These are phyloP conservation scores for Talaromyces ruber DNA, from an alignment of 495 filamentous ascomycete species.

Conservation along the genomic window DNA sequence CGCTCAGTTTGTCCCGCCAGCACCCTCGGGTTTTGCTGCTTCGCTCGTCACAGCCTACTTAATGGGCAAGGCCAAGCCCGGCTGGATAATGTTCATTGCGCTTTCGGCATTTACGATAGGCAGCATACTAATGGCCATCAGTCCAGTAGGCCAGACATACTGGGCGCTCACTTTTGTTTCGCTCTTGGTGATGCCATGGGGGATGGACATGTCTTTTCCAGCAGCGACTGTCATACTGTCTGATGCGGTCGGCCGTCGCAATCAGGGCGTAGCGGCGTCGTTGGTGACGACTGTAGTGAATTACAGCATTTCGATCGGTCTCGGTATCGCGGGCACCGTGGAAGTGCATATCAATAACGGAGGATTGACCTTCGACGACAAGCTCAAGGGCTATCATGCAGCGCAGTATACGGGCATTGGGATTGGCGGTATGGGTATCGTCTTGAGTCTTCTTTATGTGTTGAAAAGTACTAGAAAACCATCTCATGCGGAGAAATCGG, in stretches of 20 bases:
- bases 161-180: constrained; percentile 54
- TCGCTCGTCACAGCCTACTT: constrained; percentile 40
- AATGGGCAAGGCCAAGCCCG: constrained; percentile 28
- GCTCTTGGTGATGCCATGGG: constrained; percentile 47
- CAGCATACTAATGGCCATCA: constrained; percentile 34
- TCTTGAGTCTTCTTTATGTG: constrained; percentile 11
- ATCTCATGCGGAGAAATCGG: background rate
- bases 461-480: background rate
- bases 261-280: constrained; percentile 55
- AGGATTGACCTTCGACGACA: constrained; percentile 20
- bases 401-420: constrained; percentile 52
- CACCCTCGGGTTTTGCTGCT: constrained; percentile 39
- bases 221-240: constrained; percentile 51
- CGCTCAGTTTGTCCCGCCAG: constrained; percentile 36
- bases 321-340: constrained; percentile 55
- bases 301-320: constrained; percentile 50
- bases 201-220: constrained; percentile 57
- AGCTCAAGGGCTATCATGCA: constrained; percentile 45
- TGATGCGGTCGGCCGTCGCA: constrained; percentile 44
- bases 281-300: constrained; percentile 53
- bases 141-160: constrained; percentile 42
- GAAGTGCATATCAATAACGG: constrained; percentile 39
- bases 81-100: constrained; percentile 41
- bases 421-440: constrained; percentile 34
- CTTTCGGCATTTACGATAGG: constrained; percentile 40